Base-by-base conservation (phyloP, 106 monocot genomes). In the Alisma plantagoaquatica region DNA sequence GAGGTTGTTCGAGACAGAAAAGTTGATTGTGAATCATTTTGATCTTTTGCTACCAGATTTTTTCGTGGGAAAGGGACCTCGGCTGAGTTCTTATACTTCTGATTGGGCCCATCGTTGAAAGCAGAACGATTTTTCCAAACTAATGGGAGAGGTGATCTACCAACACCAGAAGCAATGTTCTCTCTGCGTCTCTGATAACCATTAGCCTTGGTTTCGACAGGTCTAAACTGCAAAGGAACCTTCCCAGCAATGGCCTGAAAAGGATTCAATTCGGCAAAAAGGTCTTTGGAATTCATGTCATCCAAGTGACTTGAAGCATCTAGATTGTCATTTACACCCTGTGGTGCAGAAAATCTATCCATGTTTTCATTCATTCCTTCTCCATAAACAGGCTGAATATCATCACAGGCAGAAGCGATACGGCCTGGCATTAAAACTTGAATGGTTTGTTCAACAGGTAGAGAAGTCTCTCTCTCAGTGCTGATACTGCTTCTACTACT, bases 261-360 rank as follows among this genome's bases (percentile, higher is more conserved):
- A 31, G 96, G 96, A 38, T 98, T 86, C 27, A 98, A 78, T 15
- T 98, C 96, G 41, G 89, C 66, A 74, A 98, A 98, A 45, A 82
- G 81, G 32, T 74, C 47, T 66, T 60, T 77, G 1, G 76, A 62
- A 30, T 89, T 78, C 27, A 46, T 25, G 41, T 42, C 31, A 38
- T 74, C 70, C 43, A 60, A 59, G 54, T 61, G 65, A 61, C 59
- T 27, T 14, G 7, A 24, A 27, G 21, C 18, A 25, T 53, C 55
- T 8, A 47, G 32, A 33, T 45, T 69, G 51, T 51, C 68, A 30
- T 33, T 49, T 14, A 38, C 9, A 27, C 29, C 19, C 38, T n/a
- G n/a, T 38, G 35, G 9, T 7, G 35, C 6, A 7, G 35, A 14
- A 6, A 38, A 38, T 38, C 35, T 7, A 14, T 14, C 35, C 14